Evolutionary conservation across 2,329 filamentous ascomycete species (phyloP).

Genomic region (Fusarium marasasianum): DNA sequence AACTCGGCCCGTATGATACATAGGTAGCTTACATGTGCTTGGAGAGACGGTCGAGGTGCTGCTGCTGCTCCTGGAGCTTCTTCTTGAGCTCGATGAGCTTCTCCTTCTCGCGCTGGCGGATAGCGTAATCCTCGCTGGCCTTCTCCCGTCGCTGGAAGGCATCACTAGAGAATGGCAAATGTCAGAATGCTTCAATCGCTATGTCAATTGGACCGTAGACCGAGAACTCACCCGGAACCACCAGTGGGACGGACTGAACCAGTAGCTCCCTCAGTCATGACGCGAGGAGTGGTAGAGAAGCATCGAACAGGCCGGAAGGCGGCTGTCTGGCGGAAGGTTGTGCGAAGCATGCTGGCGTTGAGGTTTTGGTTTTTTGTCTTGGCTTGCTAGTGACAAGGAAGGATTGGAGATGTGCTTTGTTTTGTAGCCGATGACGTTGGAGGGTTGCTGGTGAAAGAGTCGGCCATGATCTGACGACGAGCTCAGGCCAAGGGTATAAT

Average conservation of each 20-base stretch:
- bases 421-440: conserved; percentile 43
- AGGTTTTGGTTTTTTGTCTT: conserved; percentile 5
- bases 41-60: conserved; percentile 85
- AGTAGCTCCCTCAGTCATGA: conserved; percentile 76
- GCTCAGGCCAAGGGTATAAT: conserved; percentile 3
- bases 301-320: conserved; percentile 64
- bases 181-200: conserved; percentile 5
- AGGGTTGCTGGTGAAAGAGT: conserved; percentile 27
- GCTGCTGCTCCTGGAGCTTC: conserved; percentile 79
- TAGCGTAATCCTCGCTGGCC: conserved; percentile 84
- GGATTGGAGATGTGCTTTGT: conserved; percentile 26
- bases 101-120: conserved; percentile 87
- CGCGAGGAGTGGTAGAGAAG: conserved; percentile 71
- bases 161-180: conserved; percentile 66
- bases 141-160: conserved; percentile 92
- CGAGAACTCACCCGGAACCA: conserved; percentile 60
- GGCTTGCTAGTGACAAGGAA: conserved; percentile 16
- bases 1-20: not conserved
- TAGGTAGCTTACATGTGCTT: conserved; percentile 77
- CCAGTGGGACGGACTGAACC: conserved; percentile 66
- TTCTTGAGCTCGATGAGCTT: conserved; percentile 83
- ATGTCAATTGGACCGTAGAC: conserved; percentile 12
- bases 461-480: conserved; percentile 41
- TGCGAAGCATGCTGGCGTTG: conserved; percentile 70
- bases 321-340: conserved; percentile 65